Base-by-base conservation (phyloP, 2,329 filamentous ascomycete species). In the Dactylellina cionopaga region DNA sequence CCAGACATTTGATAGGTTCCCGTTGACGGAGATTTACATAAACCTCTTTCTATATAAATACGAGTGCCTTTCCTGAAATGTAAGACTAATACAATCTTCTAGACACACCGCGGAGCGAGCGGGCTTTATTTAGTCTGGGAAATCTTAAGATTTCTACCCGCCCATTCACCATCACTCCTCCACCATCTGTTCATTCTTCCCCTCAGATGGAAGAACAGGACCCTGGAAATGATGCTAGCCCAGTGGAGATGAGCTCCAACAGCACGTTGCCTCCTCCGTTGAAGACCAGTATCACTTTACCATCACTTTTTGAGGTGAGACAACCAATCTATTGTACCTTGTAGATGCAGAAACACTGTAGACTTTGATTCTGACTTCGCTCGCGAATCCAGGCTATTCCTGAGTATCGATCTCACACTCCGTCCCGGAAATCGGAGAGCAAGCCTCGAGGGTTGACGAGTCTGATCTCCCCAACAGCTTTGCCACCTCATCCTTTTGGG, bases 241-340 rank as follows among this genome's bases (percentile, higher is more conserved):
- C 68, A 35, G 68, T 72, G 59, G 68, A 72, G 51, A 54, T 55
- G 24, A 51, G 41, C 31, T 71, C 51, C 52, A 33, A 41, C 19
- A 56, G 51, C 37, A 51, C 51, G 25, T 51, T 71, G 44, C 49
- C 51, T 31, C 44, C 65, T 49, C 51, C 65, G 3, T 25, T 56
- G 10, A 72, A 54, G 27, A 33, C 52, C 15, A 72, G 52, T 17
- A 49, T 72, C 33, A 72, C 43, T 15, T 54, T 72, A 10, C 76
- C 76, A 19, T 75, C 76, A 59, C 63, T 77, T 33, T 69, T 74
- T 60, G 74, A 77, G 75, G 76, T 77, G 75, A 70, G 49, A 47
- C 10, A 19, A 62, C 15, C 29, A n/a, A 49, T 33, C 41, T 17
- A 49, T n/a, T 24, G 27, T 54, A 24, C 13, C 55, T 27, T 52